phyloP scores from a whole-genome alignment of 495 filamentous ascomycete species.

The Lindgomyces ingoldianus region DNA sequence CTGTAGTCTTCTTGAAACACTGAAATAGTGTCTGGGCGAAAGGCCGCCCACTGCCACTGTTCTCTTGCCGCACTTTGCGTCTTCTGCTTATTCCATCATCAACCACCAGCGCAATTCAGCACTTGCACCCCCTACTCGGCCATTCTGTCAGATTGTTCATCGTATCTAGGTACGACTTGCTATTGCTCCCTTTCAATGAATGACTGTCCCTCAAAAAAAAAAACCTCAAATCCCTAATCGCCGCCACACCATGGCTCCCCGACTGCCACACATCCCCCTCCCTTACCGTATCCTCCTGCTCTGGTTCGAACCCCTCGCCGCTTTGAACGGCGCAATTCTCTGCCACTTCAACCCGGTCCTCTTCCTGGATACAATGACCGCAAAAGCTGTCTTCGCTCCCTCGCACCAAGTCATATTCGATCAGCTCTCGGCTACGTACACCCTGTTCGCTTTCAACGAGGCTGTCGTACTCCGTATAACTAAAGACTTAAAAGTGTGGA shows the following conservation, averaged over 20 bases:
- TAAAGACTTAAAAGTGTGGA: conserved; percentile 37
- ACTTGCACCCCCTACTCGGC: no score
- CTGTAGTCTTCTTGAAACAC: no score
- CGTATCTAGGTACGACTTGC: no score
- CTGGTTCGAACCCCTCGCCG: conserved; percentile 42
- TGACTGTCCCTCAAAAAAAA: no score
- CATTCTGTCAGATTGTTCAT: no score
- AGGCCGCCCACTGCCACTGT: no score
- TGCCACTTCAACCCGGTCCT: conserved; percentile 30
- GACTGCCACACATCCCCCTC: conserved; percentile 34
- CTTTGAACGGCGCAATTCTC: conserved; percentile 38
- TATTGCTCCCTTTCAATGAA: no score
- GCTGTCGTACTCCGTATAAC: conserved; percentile 40
- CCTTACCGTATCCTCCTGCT: conserved; percentile 43
- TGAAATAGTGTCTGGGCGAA: no score
- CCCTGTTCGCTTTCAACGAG: conserved; percentile 40
- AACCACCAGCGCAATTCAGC: no score
- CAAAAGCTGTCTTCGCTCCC: conserved; percentile 22
- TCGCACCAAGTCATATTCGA: conserved; percentile 39
- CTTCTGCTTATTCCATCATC: no score
- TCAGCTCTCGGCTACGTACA: conserved; percentile 39
- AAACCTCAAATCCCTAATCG: no score
- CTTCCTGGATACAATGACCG: conserved; percentile 39
- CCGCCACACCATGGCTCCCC: conserved; percentile 7
- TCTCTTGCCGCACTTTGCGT: no score